A percentile compares a stretch with the other conserved stretches of the same genome.
These are phyloP conservation scores for Alternaria rosae DNA, from an alignment of 2,329 filamentous ascomycete species.

Conservation along the genomic window DNA sequence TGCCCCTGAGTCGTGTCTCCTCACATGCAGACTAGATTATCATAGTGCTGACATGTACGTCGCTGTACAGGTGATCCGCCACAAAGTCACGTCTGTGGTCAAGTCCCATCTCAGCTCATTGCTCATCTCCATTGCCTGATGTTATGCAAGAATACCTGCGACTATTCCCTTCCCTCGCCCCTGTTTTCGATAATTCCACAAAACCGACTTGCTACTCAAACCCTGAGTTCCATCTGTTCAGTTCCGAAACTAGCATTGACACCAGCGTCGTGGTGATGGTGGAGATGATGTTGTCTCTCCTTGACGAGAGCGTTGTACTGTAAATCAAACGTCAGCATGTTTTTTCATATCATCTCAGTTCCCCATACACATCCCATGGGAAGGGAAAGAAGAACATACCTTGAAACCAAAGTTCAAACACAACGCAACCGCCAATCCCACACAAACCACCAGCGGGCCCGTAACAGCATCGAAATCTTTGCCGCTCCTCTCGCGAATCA, in stretches of 20 bases:
- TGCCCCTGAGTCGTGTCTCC: background rate
- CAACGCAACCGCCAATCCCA: conserved; percentile 78
- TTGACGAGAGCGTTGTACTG: conserved; percentile 33
- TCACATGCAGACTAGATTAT: background rate
- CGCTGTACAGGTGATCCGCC: no score
- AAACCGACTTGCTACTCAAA: no score
- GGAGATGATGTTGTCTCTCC: conserved; percentile 13
- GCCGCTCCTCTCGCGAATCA: conserved; percentile 86
- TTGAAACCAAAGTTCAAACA: conserved; percentile 90
- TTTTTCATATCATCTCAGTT: no score
- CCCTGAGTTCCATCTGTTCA: conserved; percentile 29
- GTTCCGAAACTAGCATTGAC: conserved; percentile 6
- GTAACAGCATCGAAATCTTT: conserved; percentile 91
- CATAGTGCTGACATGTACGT: no score
- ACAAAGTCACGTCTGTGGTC: no score
- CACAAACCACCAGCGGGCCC: conserved; percentile 83
- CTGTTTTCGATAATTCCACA: no score
- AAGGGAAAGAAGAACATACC: conserved; percentile 58
- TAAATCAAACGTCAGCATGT: conserved; percentile 1
- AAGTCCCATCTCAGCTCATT: no score
- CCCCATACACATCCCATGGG: no score
- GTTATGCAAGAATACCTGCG: no score
- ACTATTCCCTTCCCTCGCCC: no score
- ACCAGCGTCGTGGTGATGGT: conserved; percentile 11
- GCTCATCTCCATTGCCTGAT: no score